These are phyloP conservation scores for Ochetophila trinervis DNA, from an alignment of 306 rosid species.

Conservation along the genomic window DNA sequence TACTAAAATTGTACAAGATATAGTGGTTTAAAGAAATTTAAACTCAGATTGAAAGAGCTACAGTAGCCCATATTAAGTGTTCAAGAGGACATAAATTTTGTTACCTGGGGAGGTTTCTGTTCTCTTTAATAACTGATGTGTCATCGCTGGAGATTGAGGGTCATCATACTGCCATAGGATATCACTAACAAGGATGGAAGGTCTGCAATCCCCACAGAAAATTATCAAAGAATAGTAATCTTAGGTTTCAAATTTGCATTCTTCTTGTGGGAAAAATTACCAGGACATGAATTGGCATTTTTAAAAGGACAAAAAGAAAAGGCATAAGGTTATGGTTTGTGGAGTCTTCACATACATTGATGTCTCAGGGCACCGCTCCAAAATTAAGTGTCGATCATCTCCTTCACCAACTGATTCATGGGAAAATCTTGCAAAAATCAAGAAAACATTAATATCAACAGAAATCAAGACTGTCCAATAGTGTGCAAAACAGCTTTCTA, in stretches of 20 bases:
- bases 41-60: constrained; percentile 1
- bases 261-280: neutral
- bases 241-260: too few relatives aligned
- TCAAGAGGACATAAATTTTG: neutral
- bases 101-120: constrained; percentile 64
- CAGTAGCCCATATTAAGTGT: constrained; percentile 8
- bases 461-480: neutral
- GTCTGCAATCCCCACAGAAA: constrained; percentile 57
- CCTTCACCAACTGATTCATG: constrained; percentile 99
- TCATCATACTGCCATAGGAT: constrained; percentile 75
- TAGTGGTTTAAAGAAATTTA: neutral
- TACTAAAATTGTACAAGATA: too few relatives aligned
- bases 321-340: neutral
- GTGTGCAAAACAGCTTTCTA: neutral
- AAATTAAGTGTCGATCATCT: constrained; percentile 79
- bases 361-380: constrained; percentile 85
- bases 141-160: constrained; percentile 50
- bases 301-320: constrained; percentile 1
- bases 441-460: constrained; percentile 10
- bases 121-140: constrained; percentile 79
- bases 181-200: constrained; percentile 93
- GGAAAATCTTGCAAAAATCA: constrained; percentile 57
- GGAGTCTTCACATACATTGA: constrained; percentile 57
- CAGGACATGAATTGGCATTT: neutral
- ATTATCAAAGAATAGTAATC: constrained; percentile 10